Base-by-base conservation (phyloP, 306 rosid species). In the Prunus padus region DNA sequence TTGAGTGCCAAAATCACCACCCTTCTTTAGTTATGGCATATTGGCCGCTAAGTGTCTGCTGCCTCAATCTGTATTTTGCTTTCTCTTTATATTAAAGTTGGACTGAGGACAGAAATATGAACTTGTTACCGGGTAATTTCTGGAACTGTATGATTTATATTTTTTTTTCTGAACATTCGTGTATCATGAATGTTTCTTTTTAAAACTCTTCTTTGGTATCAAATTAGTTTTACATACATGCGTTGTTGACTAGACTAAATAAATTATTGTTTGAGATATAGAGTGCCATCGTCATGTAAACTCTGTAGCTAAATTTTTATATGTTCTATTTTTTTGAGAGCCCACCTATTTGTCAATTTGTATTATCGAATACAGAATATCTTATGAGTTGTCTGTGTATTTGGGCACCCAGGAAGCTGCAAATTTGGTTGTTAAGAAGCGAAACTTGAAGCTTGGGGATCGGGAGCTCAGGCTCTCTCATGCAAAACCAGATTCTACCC, bases 361-460 rank as follows among this genome's bases (percentile, higher is more conserved):
- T 45, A 19, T 15, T 8, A 45, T 26, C 22, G 31, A 51, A 5
- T 15, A 8, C 30, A 1, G 55, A 31, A 49, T 42, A 28, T 23
- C 23, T 60, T 11, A 45, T 63, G 77, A 73, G 46, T 26, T 73
- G 9, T 72, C 13, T 74, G 15, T 23, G n/a, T 42, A 44, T 51
- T 47, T 59, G 66, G 37, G 45, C 65, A 11, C 76, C 77, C 90
- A 95, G 97, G 97, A 92, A 81, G 97, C 97, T 72, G 97, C 93
- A 57, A 85, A 80, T 69, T 69, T 74, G 23, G 87, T 85, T 13
- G 76, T 77, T 51, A 86, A 64, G 85, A 95, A 79, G 70, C 89
- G 93, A 65, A 82, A 80, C 55, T 74, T 89, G 86, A 88, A 87
- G 89, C 87, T 92, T 57, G 90, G 91, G 54, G 93, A 88, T 69